Evolutionary conservation across 345 rosid species (phyloP), one percentile per base, ranked within the genome.

Genomic region (Linum usitatissimum): DNA sequence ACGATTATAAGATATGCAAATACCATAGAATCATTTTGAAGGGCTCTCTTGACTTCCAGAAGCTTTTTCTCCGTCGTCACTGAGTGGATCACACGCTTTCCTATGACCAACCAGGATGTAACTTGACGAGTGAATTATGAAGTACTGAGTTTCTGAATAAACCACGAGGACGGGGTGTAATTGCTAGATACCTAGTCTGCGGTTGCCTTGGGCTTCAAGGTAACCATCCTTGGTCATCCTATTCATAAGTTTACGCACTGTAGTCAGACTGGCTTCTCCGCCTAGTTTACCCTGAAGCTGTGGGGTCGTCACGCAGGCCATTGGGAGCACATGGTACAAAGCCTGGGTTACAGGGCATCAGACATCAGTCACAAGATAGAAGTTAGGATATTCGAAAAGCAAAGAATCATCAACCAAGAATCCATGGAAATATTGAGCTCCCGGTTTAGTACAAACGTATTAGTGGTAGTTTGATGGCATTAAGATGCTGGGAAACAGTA

Each of bases 41-140:
- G 62, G 64, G 75, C 79, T 71, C 73, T 82, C 80, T 76, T 90
- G 73, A 86, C 84, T 81, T 93, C 99, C 70, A 66, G 70, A 13
- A 93, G 86, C 80, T 81, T 88, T 70, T 64, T 83, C 79, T 82
- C 85, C 3, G 92, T 81, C 70, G 71, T 61, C 67, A 4, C 67
- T 58, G 96, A 90, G 62, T 71, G 97, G 72, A 90, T 71, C 28
- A 92, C 92, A 54, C 92, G 95, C 78, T 90, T 88, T 61, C 99
- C 99, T 90, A 76, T 53, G 34, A 57, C 15, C 57, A 68, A 71
- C 13, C 7, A 45, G 51, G 17, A 10, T 10, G 17, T 10, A 4
- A 45, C 17, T 45, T 15, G 51, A 45, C 17, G 2, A 45, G 51
- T 45, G 17, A 10, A 12, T 6, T 45, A 13, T 45, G 51, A 45